Evolutionary conservation across 1,284 basidiomycete genomes (phyloP).

Genomic region (Leucoagaricus sp.): DNA sequence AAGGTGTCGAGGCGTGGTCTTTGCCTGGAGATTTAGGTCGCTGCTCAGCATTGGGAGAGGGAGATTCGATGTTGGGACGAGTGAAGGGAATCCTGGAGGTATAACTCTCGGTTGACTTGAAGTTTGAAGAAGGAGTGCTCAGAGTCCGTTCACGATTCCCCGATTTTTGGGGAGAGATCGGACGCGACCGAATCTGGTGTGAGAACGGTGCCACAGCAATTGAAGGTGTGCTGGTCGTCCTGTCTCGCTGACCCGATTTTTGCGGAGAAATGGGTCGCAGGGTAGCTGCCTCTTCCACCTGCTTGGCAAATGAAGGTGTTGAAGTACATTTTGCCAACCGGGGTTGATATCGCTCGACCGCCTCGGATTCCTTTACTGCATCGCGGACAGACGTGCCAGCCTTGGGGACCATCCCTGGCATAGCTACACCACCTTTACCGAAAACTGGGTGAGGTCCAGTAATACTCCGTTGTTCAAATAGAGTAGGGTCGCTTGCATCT

Average conservation of each 20-base stretch:
- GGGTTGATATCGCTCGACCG: conserved; percentile 23
- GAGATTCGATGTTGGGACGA: neutral
- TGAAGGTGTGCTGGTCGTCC: conserved; percentile 35
- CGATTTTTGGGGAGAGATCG: conserved; percentile 33
- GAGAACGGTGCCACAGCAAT: conserved; percentile 16
- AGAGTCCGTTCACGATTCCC: conserved; percentile 41
- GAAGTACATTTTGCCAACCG: conserved; percentile 16
- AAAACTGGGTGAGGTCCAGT: conserved; percentile 70
- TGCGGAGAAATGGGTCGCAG: conserved; percentile 14
- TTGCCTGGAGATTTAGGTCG: conserved; percentile 12
- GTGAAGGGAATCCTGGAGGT: neutral
- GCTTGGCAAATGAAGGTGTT: conserved; percentile 19
- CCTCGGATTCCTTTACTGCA: conserved; percentile 18
- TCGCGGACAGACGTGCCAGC: conserved; percentile 12
- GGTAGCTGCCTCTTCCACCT: conserved; percentile 10
- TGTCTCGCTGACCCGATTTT: conserved; percentile 14
- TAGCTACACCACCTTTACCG: conserved; percentile 68
- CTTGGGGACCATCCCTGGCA: conserved; percentile 62
- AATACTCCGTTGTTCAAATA: conserved; percentile 60
- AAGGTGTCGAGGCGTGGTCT: neutral
- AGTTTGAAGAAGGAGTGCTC: conserved; percentile 34
- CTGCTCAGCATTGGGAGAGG: neutral
- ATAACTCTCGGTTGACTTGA: conserved; percentile 21
- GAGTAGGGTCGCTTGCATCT: conserved; percentile 63
- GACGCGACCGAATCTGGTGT: conserved; percentile 24